phyloP scores from a whole-genome alignment of 768 basidiomycete species.

The Collybia nuda region DNA sequence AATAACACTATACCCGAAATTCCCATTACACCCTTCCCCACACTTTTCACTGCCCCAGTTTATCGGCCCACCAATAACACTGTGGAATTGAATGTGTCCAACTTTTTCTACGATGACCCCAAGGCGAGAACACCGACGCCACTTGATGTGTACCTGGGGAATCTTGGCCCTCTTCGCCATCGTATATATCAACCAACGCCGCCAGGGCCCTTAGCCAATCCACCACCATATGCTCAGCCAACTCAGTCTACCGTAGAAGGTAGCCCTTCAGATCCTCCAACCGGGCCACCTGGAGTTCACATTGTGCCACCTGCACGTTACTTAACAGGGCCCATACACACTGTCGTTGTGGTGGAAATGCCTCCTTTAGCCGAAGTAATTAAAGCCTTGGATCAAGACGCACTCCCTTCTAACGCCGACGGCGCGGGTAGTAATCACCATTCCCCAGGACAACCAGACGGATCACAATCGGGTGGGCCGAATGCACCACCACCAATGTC shows the following conservation, averaged over 20 bases:
- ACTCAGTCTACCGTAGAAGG: constrained; percentile 33
- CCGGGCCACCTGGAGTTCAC: constrained; percentile 24
- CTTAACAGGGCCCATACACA: constrained; percentile 61
- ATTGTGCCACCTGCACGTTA: constrained; percentile 44
- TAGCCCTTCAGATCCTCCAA: constrained; percentile 26
- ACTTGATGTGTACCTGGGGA: constrained; percentile 87
- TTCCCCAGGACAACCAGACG: constrained; percentile 24
- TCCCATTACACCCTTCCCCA: constrained; percentile 90
- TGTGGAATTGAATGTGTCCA: constrained; percentile 82
- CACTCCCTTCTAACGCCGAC: constrained; percentile 42
- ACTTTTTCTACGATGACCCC: constrained; percentile 83
- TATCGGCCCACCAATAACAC: constrained; percentile 73
- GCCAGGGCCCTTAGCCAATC: constrained; percentile 64
- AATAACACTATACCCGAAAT: constrained; percentile 74
- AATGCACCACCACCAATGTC: constrained; percentile 40
- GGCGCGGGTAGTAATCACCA: constrained; percentile 35
- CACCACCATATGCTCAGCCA: constrained; percentile 58
- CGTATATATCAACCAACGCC: constrained; percentile 75
- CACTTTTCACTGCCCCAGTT: constrained; percentile 75
- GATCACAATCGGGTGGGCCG: constrained; percentile 22
- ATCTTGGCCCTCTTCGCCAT: constrained; percentile 80
- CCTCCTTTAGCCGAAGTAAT: constrained; percentile 75
- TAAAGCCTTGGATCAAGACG: constrained; percentile 75
- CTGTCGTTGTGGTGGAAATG: constrained; percentile 84
- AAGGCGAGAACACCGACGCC: constrained; percentile 64